Conservation (phyloP, 352 stramenopile genomes). For the Pythium myriotylum region DNA sequence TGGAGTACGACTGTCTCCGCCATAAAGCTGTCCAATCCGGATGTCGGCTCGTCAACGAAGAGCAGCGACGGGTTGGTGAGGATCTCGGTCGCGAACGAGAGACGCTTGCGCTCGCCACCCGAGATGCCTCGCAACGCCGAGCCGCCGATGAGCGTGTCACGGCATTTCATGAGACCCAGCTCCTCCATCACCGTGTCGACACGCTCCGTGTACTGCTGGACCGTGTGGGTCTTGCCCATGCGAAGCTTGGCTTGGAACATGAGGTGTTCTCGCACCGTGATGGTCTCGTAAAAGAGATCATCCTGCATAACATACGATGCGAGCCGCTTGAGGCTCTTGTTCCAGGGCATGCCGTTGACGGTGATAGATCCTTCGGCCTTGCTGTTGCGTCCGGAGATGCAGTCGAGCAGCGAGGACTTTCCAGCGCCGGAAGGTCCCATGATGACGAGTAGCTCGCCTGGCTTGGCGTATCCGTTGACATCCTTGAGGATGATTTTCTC, state of each 20-base stretch:
- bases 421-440: slow-evolving; percentile 76
- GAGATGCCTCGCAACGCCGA: not conserved
- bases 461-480: slow-evolving; percentile 45
- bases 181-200: slow-evolving; percentile 62
- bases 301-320: slow-evolving; percentile 88
- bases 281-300: slow-evolving; percentile 87
- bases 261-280: slow-evolving; percentile 90
- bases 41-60: slow-evolving; percentile 86
- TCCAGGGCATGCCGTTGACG: slow-evolving; percentile 70
- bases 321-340: slow-evolving; percentile 31
- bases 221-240: slow-evolving; percentile 44
- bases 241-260: slow-evolving; percentile 81
- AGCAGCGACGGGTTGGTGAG: slow-evolving; percentile 79
- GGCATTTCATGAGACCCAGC: slow-evolving; percentile 56
- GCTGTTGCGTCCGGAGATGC: slow-evolving; percentile 90
- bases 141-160: slow-evolving; percentile 60
- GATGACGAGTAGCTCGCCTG: slow-evolving; percentile 63
- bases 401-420: slow-evolving; percentile 95
- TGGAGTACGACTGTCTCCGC: slow-evolving; percentile 34
- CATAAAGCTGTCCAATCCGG: slow-evolving; percentile 66
- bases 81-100: slow-evolving; percentile 84
- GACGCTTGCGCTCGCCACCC: slow-evolving; percentile 51
- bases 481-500: slow-evolving; percentile 58
- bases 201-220: slow-evolving; percentile 35
- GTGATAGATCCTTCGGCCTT: slow-evolving; percentile 54